A percentile compares a stretch with the other conserved stretches of the same genome.
These are phyloP conservation scores for Persicaria maculosa DNA, from an alignment of 148 eudicot genomes.

Conservation along the genomic window DNA sequence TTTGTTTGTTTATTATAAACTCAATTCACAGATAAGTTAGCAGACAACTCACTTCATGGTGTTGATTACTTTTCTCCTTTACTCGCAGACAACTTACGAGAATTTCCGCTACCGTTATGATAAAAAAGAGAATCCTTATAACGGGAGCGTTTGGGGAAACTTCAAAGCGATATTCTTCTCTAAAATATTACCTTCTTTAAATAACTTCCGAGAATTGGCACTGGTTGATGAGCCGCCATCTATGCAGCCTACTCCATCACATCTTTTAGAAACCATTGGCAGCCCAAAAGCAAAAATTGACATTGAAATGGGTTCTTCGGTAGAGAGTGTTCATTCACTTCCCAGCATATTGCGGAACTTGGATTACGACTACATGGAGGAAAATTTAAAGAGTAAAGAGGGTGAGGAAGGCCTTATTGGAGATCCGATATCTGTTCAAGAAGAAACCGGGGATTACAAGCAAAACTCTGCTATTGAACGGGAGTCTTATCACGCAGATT, in stretches of 20 bases:
- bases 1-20: no score
- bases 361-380: constrained; percentile 55
- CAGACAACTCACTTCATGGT: no score
- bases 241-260: constrained; percentile 23
- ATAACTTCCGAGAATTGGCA: constrained; percentile 53
- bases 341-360: constrained; percentile 77
- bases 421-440: constrained; percentile 27
- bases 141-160: constrained; percentile 44
- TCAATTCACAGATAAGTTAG: no score
- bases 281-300: constrained; percentile 72
- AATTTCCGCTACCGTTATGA: constrained; percentile 81
- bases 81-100: constrained; percentile 86
- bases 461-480: constrained; percentile 31
- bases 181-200: constrained; percentile 44
- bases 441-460: constrained; percentile 23
- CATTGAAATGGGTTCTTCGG: constrained; percentile 53
- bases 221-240: constrained; percentile 32
- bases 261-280: constrained; percentile 25
- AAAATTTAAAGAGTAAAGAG: constrained; percentile 36
- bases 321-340: constrained; percentile 40
- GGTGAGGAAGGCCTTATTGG: constrained; percentile 31
- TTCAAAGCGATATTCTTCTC: constrained; percentile 60
- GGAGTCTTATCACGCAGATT: constrained; percentile 3
- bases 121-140: constrained; percentile 78
- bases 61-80: no score